Conservation (phyloP, 768 basidiomycete genomes). For the Termitomyces sp. region DNA sequence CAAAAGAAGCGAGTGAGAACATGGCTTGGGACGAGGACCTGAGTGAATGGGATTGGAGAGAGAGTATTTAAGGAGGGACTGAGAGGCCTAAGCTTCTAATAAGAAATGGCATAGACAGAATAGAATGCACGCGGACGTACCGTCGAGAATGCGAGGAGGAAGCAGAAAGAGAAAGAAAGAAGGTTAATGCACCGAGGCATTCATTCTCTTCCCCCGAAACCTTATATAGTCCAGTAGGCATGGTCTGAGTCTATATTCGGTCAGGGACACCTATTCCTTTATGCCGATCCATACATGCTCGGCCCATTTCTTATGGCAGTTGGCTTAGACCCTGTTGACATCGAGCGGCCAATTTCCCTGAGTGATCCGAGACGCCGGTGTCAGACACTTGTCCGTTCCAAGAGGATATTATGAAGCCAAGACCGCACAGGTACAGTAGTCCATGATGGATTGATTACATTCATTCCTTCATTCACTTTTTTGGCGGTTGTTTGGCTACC, state of each 20-base stretch:
- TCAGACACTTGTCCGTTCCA: neutral
- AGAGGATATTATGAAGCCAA: neutral
- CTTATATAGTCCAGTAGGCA: slow-evolving; percentile 12
- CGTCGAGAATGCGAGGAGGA: slow-evolving; percentile 23
- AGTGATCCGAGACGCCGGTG: neutral
- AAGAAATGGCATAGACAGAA: slow-evolving; percentile 26
- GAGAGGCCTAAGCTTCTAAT: slow-evolving; percentile 24
- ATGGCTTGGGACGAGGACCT: slow-evolving; percentile 27
- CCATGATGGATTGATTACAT: too few relatives aligned
- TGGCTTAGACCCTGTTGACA: neutral
- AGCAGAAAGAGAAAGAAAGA: slow-evolving; percentile 18
- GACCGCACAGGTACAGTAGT: too few relatives aligned
- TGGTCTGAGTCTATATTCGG: slow-evolving; percentile 2
- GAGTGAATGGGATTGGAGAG: slow-evolving; percentile 13
- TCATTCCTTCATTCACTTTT: neutral
- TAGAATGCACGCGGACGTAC: slow-evolving; percentile 31
- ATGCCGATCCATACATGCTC: slow-evolving; percentile 7
- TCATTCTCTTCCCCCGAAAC: slow-evolving; percentile 2
- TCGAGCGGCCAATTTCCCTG: neutral
- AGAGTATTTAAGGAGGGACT: slow-evolving; percentile 21
- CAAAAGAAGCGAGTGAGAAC: slow-evolving; percentile 36
- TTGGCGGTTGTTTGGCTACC: slow-evolving; percentile 14
- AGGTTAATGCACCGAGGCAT: slow-evolving; percentile 16
- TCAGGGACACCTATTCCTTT: slow-evolving; percentile 5
- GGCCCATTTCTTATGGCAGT: slow-evolving; percentile 1